Evolutionary conservation across 2,329 filamentous ascomycete species (phyloP).

Genomic region (Aspergillus floridensis): DNA sequence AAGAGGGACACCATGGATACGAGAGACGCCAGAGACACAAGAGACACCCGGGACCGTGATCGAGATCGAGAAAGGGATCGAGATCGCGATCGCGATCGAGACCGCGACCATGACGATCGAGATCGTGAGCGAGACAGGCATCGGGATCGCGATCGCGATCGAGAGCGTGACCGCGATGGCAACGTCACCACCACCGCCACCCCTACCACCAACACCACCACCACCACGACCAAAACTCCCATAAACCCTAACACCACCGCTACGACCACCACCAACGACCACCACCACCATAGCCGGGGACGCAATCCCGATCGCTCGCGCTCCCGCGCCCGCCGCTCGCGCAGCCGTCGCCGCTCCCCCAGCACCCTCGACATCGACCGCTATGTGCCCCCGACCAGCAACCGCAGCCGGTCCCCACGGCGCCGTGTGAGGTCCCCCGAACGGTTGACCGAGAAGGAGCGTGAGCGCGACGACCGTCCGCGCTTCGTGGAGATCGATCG

Average conservation of each 20-base stretch:
- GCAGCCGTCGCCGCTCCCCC: conserved; percentile 28
- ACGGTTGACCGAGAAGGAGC: conserved; percentile 29
- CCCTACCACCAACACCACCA: background rate
- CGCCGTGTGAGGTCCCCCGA: conserved; percentile 39
- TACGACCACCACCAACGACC: background rate
- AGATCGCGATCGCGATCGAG: conserved; percentile 12
- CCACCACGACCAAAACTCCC: too few species aligned
- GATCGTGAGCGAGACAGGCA: conserved; percentile 12
- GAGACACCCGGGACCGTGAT: conserved; percentile 7
- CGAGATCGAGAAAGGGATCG: conserved; percentile 10
- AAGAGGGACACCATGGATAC: background rate
- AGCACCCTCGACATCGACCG: conserved; percentile 42
- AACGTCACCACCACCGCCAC: background rate
- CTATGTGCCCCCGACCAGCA: conserved; percentile 43
- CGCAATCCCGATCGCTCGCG: conserved; percentile 18
- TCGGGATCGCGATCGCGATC: conserved; percentile 6
- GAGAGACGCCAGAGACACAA: background rate
- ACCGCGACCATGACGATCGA: conserved; percentile 12
- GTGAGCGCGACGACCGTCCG: conserved; percentile 21
- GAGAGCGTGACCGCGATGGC: background rate
- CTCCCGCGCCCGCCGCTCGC: conserved; percentile 30
- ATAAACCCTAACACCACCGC: background rate
- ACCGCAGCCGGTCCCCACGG: conserved; percentile 41
- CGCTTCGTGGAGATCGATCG: conserved; percentile 44
- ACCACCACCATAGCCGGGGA: conserved; percentile 6